Evolutionary conservation across 805 yeast genomes (phyloP).

Genomic region (Ogataea siamensis): DNA sequence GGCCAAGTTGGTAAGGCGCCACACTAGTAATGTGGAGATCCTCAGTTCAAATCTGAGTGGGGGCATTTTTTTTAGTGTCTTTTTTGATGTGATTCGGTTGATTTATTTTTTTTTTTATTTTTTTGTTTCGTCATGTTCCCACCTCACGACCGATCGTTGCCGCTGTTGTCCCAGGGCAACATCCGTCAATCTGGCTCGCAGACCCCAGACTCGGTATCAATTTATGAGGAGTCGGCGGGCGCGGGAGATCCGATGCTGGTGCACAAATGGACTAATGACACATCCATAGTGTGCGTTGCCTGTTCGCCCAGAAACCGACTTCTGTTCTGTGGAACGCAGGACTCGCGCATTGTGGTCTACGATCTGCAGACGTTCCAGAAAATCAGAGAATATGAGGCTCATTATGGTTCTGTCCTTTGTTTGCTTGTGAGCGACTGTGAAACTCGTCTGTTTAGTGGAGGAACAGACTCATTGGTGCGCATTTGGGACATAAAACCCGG

Average conservation of each 20-base stretch:
- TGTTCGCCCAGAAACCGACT: constrained; percentile 57
- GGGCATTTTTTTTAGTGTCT: constrained; percentile 25
- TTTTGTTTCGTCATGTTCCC: constrained; percentile 6
- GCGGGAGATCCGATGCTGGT: constrained; percentile 16
- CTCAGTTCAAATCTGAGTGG: constrained; percentile 37
- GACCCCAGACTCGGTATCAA: constrained; percentile 9
- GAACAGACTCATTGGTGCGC: constrained; percentile 85
- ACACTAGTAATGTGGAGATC: constrained; percentile 38
- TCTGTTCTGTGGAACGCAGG: constrained; percentile 88
- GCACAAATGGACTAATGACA: constrained; percentile 75
- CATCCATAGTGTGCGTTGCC: constrained; percentile 70
- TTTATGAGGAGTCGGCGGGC: not conserved
- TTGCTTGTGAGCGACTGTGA: constrained; percentile 55
- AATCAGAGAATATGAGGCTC: constrained; percentile 54
- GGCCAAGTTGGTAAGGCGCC: constrained; percentile 38
- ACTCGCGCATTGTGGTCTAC: constrained; percentile 69
- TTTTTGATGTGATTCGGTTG: not conserved
- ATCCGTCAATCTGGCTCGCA: constrained; percentile 9
- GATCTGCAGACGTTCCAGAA: constrained; percentile 65
- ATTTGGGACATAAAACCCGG: constrained; percentile 67
- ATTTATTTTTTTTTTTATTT: constrained; percentile 4
- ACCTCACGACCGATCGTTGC: constrained; percentile 15
- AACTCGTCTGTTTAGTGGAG: constrained; percentile 71
- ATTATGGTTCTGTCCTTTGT: constrained; percentile 72
- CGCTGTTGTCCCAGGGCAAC: constrained; percentile 13